Evolutionary conservation across 768 basidiomycete species (phyloP), one percentile per base, ranked within the genome.

Genomic region (Lactifluus rugatus): DNA sequence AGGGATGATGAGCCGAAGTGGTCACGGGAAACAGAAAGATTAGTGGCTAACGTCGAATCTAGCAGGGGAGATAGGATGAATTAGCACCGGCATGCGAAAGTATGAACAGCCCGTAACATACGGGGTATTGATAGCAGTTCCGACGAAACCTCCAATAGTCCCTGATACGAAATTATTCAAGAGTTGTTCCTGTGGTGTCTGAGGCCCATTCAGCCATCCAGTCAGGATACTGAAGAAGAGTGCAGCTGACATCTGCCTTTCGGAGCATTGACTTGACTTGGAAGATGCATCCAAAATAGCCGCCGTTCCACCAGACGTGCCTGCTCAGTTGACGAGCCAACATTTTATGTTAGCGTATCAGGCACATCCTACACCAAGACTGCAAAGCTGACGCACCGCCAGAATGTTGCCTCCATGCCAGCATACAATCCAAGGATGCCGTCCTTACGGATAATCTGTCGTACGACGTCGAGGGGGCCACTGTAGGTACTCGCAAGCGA

Each of bases 341-440:
- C 21, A 23, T 44, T 3, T 44, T 21, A 23, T 21, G 21, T 44
- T 23, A 44, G 11, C 42, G 21, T 31, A n/a, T n/a, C n/a, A 19
- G 17, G 45, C 14, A 21, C 14, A 28, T 13, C 42, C 42, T 3
- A 21, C 16, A 14, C 11, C 11, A 8, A 49, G 28, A 4, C 16
- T 14, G 26, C 23, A 44, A 16, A 28, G 21, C 31, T 41, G 19
- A 51, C 73, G 36, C 55, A 89, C 90, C 94, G 81, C 95, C 95
- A 97, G 74, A 97, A 95, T 2, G 95, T 98, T 13, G 92, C 82
- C 69, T 98, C 96, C 88, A 98, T 94, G 36, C 96, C 94, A 23
- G 83, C 83, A 68, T 97, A 97, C 25, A 97, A 72, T 19, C 92
- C 94, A 0, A 97, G 72, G 4, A 88, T 50, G 28, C 95, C 95